Conservation (phyloP, 2,329 filamentous ascomycete species). For the Rutstroemia sp. region DNA sequence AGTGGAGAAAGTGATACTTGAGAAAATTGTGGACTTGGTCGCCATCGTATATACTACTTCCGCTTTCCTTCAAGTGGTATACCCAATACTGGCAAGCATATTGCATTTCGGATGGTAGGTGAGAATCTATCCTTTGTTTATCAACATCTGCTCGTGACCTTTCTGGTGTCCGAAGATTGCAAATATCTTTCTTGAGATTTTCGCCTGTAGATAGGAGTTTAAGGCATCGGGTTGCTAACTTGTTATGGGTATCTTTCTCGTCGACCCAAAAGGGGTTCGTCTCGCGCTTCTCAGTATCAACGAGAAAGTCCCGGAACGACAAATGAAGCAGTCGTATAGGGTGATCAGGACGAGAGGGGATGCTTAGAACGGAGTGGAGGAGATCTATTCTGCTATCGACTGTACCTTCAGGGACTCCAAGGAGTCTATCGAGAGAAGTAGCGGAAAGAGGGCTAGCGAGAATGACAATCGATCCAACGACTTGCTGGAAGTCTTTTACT, state of each 20-base stretch:
- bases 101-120: slow-evolving; percentile 27
- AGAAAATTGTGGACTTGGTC: slow-evolving; percentile 32
- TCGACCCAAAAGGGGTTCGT: slow-evolving; percentile 31
- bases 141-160: slow-evolving; percentile 32
- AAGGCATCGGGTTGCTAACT: slow-evolving; percentile 31
- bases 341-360: background rate
- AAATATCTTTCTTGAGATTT: slow-evolving; percentile 33
- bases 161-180: slow-evolving; percentile 19
- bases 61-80: slow-evolving; percentile 15
- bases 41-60: slow-evolving; percentile 24
- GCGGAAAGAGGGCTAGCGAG: slow-evolving; percentile 6
- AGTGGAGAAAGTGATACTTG: slow-evolving; percentile 29
- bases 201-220: slow-evolving; percentile 25
- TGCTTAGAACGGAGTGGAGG: slow-evolving; percentile 1
- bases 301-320: slow-evolving; percentile 14
- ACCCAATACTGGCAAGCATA: slow-evolving; percentile 19
- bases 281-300: slow-evolving; percentile 11
- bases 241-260: slow-evolving; percentile 28
- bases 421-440: background rate
- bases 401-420: background rate
- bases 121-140: slow-evolving; percentile 16
- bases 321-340: slow-evolving; percentile 3
- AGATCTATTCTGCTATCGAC: background rate
- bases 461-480: slow-evolving; percentile 1
- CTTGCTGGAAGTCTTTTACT: background rate